phyloP scores from a whole-genome alignment of 345 rosid species.

The Limnanthes douglasii region DNA sequence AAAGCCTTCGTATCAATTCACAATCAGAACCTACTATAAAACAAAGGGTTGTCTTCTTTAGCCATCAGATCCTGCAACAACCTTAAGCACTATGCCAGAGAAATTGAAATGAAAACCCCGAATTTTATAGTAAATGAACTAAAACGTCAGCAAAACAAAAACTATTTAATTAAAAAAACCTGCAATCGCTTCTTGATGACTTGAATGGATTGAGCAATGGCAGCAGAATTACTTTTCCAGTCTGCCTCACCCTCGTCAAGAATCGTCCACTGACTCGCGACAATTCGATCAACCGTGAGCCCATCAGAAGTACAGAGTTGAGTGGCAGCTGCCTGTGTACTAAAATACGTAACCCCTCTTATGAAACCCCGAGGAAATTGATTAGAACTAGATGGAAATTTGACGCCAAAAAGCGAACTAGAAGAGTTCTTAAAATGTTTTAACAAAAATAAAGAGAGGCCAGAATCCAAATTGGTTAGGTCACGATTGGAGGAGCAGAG shows the following conservation, averaged over 20 bases:
- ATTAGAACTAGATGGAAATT: slow-evolving; percentile 2
- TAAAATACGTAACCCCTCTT: slow-evolving; percentile 13
- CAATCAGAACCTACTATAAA: no score
- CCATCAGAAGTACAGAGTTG: slow-evolving; percentile 62
- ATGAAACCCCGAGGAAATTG: slow-evolving; percentile 8
- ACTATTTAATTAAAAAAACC: slow-evolving; percentile 20
- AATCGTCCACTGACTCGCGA: slow-evolving; percentile 61
- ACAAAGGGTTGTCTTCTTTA: no score
- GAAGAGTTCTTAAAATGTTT: slow-evolving; percentile 9
- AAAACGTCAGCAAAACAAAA: not conserved
- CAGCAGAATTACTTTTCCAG: slow-evolving; percentile 94
- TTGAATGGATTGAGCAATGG: slow-evolving; percentile 78
- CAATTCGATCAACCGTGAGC: slow-evolving; percentile 63
- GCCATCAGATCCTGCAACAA: no score
- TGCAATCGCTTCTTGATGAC: slow-evolving; percentile 87
- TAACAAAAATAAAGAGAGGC: slow-evolving; percentile 16
- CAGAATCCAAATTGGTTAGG: slow-evolving; percentile 7
- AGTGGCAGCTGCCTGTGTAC: slow-evolving; percentile 34
- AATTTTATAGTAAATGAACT: no score
- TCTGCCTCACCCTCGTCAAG: slow-evolving; percentile 66
- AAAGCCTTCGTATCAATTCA: no score
- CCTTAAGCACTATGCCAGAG: no score
- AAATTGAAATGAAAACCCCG: no score
- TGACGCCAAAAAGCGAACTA: slow-evolving; percentile 6
- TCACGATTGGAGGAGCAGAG: slow-evolving; percentile 5